Conservation (phyloP, 1,284 basidiomycete genomes). For the Tilletiaria anomala region DNA sequence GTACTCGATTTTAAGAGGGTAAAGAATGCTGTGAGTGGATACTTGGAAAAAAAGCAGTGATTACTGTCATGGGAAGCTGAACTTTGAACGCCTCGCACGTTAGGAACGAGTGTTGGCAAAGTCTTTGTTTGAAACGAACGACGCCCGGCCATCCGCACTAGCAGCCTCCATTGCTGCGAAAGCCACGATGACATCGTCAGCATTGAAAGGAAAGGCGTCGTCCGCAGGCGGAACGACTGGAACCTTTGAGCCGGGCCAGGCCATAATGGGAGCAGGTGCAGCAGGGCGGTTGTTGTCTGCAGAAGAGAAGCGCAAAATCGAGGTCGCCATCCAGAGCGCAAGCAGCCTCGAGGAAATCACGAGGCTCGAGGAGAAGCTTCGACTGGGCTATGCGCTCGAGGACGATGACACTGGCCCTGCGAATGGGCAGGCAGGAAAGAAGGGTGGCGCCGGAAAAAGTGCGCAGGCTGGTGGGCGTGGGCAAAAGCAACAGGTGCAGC, state of each 20-base stretch:
- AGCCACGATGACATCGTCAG: not conserved
- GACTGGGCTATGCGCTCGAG: slow-evolving; percentile 1
- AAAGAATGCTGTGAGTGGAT: slow-evolving; percentile 66
- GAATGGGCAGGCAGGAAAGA: too few species aligned
- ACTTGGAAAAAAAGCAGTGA: not conserved
- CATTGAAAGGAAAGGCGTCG: not conserved
- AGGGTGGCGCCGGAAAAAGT: too few species aligned
- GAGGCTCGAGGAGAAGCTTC: slow-evolving; percentile 1
- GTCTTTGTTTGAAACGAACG: slow-evolving; percentile 2
- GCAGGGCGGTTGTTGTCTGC: slow-evolving; percentile 1
- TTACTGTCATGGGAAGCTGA: not conserved
- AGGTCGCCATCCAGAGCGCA: not conserved
- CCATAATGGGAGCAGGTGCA: not conserved
- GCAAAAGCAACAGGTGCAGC: too few species aligned
- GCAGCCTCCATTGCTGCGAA: not conserved
- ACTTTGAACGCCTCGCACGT: too few species aligned
- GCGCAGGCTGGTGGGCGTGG: too few species aligned
- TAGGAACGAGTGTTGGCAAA: slow-evolving; percentile 3
- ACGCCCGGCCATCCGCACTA: not conserved
- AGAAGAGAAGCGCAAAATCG: slow-evolving; percentile 1
- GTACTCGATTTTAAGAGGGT: slow-evolving; percentile 94
- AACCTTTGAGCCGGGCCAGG: slow-evolving; percentile 1
- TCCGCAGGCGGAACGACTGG: not conserved
- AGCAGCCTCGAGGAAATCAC: slow-evolving; percentile 1
- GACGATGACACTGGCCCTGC: too few species aligned